Evolutionary conservation across 2,329 filamentous ascomycete species (phyloP).

Genomic region (Aspergillus fumigatus): DNA sequence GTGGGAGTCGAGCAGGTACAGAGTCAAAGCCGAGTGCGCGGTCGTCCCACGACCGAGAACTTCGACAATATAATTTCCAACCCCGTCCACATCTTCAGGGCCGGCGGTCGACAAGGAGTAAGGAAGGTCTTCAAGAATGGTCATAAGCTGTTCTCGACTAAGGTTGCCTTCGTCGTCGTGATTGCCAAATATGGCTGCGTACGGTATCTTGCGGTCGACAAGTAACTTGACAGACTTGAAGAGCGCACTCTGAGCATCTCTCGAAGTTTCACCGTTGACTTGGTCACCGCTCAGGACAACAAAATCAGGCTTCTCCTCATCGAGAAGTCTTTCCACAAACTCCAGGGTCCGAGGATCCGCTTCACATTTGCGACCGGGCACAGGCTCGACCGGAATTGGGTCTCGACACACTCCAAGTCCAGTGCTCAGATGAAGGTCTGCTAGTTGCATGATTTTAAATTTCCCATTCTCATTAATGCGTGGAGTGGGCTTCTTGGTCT

Average conservation of each 20-base stretch:
- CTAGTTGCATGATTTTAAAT: conserved; percentile 95
- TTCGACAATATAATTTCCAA: conserved; percentile 94
- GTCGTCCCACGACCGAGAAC: conserved; percentile 74
- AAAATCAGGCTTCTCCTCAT: conserved; percentile 90
- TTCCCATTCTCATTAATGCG: conserved; percentile 82
- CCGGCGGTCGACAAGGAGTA: conserved; percentile 85
- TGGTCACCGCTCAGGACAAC: conserved; percentile 92
- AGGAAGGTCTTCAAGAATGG: conserved; percentile 76
- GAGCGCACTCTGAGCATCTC: conserved; percentile 85
- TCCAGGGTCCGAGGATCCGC: conserved; percentile 88
- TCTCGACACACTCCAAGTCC: conserved; percentile 83
- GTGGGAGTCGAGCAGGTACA: conserved; percentile 95
- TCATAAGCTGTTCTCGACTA: conserved; percentile 74
- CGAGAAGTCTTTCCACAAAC: conserved; percentile 76
- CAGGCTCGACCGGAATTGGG: conserved; percentile 67
- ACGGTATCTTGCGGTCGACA: conserved; percentile 82
- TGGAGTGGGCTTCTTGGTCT: conserved; percentile 64
- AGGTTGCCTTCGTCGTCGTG: conserved; percentile 91
- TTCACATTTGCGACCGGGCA: conserved; percentile 71
- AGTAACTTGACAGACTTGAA: conserved; percentile 89
- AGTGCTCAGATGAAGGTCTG: conserved; percentile 91
- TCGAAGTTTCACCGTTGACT: conserved; percentile 88
- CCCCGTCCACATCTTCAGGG: conserved; percentile 76
- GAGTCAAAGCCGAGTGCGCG: conserved; percentile 81
- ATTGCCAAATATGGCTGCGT: conserved; percentile 92